Conservation (phyloP, 352 stramenopile species). For the Aphanomyces invadans region DNA sequence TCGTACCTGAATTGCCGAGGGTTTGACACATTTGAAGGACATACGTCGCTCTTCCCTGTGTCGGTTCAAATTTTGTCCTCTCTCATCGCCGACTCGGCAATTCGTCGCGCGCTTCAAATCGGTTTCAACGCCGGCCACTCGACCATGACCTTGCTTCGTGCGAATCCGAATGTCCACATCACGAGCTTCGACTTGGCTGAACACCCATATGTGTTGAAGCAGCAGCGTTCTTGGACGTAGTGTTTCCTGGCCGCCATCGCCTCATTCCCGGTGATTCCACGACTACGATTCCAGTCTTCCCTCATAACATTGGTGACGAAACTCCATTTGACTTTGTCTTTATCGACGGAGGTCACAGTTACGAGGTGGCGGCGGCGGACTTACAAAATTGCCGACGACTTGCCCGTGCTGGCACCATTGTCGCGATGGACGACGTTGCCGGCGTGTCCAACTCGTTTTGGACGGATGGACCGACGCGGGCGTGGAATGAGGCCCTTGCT, state of each 20-base stretch:
- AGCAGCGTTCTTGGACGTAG: background rate
- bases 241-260: conserved; percentile 2
- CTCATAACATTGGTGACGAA: background rate
- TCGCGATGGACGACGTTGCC: conserved; percentile 6
- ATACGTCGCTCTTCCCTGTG: conserved; percentile 6
- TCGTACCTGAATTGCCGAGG: conserved; percentile 1
- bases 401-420: background rate
- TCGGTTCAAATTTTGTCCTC: background rate
- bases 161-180: background rate
- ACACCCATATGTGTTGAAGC: background rate
- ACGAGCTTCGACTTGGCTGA: background rate
- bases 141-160: background rate
- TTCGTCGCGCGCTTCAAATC: conserved; percentile 1
- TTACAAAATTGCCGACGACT: background rate
- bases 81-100: background rate
- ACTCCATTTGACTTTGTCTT: conserved; percentile 9
- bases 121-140: conserved; percentile 11
- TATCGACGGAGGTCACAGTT: background rate
- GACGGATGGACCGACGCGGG: background rate
- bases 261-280: background rate
- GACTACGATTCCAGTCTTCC: background rate
- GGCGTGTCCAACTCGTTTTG: background rate
- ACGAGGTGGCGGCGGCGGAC: background rate
- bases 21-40: background rate
- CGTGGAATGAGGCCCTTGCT: background rate